Percentiles rank a stretch among this genome's conserved stretches.
Conservation (phyloP, 139 green algal species). For the Chlamydomonas sphaeroides region DNA sequence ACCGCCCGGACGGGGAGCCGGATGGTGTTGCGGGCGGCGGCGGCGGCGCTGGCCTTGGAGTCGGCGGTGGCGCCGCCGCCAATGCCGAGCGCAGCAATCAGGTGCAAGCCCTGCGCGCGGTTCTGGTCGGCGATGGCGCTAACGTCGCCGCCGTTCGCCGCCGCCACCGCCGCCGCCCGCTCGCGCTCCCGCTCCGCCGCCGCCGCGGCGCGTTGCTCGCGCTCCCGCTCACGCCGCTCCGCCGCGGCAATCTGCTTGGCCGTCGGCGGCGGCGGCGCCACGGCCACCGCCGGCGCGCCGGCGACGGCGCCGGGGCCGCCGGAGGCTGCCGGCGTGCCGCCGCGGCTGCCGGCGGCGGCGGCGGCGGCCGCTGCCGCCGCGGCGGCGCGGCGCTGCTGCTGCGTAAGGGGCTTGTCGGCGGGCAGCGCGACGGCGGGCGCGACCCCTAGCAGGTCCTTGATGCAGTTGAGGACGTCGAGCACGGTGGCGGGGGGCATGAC, state of each 20-base stretch:
- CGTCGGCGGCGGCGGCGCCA: too few species aligned
- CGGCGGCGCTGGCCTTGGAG: background rate
- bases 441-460: slow-evolving; percentile 42
- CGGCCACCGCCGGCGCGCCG: too few species aligned
- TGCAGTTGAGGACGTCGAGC: slow-evolving; percentile 26
- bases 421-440: slow-evolving; percentile 11
- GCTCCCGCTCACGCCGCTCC: background rate
- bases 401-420: slow-evolving; percentile 27
- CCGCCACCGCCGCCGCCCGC: background rate
- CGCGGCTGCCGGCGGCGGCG: background rate
- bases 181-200: background rate
- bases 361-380: slow-evolving; percentile 1
- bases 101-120: background rate
- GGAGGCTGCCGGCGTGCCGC: background rate
- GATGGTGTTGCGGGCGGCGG: background rate
- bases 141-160: background rate
- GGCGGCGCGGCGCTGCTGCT: slow-evolving; percentile 26
- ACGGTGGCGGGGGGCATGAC: slow-evolving; percentile 33
- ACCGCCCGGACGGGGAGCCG: background rate
- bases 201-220: background rate
- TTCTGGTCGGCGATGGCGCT: background rate
- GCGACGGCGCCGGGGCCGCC: background rate
- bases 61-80: too few species aligned
- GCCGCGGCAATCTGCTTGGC: background rate
- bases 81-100: background rate